These are phyloP conservation scores for Panicum hallii DNA, from an alignment of 202 grass and related monocot genomes.

Conservation along the genomic window DNA sequence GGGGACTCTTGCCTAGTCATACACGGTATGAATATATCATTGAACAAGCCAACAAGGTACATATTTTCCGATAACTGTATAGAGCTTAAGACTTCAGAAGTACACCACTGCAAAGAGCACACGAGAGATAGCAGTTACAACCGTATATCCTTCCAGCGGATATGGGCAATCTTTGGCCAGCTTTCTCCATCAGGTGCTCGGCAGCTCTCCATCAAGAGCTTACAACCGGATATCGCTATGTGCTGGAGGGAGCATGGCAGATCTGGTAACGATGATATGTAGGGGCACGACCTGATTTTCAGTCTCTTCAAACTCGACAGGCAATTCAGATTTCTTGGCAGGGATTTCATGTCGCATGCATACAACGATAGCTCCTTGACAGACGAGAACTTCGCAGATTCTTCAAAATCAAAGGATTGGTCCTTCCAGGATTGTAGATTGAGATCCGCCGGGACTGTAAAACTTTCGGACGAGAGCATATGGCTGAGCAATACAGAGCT, in stretches of 20 bases:
- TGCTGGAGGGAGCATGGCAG: not conserved
- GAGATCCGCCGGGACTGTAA: not conserved
- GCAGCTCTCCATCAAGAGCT: not conserved
- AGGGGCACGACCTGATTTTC: accelerated
- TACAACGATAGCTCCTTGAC: accelerated
- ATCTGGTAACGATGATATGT: not conserved
- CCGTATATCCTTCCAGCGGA: not conserved
- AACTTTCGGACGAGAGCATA: conserved; percentile 16
- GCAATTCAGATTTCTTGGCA: conserved; percentile 1
- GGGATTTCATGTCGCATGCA: not conserved
- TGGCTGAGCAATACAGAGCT: not conserved
- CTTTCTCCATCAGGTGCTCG: conserved; percentile 8
- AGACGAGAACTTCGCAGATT: not conserved
- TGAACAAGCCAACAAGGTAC: too few species aligned
- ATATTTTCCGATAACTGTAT: too few species aligned
- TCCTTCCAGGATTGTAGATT: not conserved
- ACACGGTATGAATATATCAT: too few species aligned
- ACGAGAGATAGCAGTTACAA: too few species aligned
- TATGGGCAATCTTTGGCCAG: conserved; percentile 15
- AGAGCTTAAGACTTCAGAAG: too few species aligned
- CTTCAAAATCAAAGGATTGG: not conserved
- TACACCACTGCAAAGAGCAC: too few species aligned
- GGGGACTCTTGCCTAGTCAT: too few species aligned
- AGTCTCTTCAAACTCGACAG: not conserved
- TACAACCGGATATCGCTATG: accelerated